Evolutionary conservation across 2,329 filamentous ascomycete species (phyloP).

Genomic region (Endoconidiophora laricicola): DNA sequence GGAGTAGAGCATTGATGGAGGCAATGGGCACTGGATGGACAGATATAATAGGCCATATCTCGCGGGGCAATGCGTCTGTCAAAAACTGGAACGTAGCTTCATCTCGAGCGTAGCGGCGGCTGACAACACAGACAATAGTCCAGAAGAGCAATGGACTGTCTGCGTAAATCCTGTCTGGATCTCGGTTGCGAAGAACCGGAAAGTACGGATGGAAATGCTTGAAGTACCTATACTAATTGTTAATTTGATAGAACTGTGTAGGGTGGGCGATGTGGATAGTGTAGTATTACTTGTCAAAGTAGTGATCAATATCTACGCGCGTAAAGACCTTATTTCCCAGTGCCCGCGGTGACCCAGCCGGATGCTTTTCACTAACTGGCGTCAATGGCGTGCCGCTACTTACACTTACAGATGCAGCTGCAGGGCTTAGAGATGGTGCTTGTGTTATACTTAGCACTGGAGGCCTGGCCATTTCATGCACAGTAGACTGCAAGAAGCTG

Average conservation of each 20-base stretch:
- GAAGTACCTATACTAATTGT: conserved; percentile 25
- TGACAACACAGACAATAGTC: conserved; percentile 34
- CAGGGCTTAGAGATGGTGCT: not conserved
- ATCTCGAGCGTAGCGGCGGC: conserved; percentile 31
- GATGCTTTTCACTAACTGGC: not conserved
- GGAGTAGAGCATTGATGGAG: conserved; percentile 33
- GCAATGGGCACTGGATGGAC: conserved; percentile 28
- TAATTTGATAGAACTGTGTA: not conserved
- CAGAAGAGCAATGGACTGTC: conserved; percentile 34
- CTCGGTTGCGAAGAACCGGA: conserved; percentile 31
- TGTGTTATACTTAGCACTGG: not conserved
- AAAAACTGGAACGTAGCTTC: conserved; percentile 27
- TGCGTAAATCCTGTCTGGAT: conserved; percentile 35
- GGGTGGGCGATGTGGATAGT: not conserved
- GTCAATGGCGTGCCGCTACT: not conserved
- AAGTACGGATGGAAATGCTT: conserved; percentile 35
- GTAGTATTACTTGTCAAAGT: conserved; percentile 31
- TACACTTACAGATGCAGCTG: not conserved
- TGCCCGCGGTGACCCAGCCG: conserved; percentile 1
- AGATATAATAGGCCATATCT: conserved; percentile 29
- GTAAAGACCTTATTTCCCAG: conserved; percentile 32
- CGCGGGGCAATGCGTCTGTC: conserved; percentile 28
- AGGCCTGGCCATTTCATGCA: not conserved
- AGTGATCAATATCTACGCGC: conserved; percentile 37
- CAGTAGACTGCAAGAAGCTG: not conserved